Conservation (phyloP, 1,139 yeast species). For the Yamadazyma conglobata region DNA sequence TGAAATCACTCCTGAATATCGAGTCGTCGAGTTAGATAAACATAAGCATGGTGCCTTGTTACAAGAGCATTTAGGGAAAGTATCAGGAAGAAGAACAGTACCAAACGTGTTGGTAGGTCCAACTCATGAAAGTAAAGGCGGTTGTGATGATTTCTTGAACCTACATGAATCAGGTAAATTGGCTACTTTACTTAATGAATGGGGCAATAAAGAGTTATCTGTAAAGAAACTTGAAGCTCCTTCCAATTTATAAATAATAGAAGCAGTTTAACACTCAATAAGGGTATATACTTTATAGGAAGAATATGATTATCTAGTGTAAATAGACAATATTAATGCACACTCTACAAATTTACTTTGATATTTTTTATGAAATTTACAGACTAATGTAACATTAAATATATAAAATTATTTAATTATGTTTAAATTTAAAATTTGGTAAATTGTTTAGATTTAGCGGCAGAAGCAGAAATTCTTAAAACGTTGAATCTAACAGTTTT, state of each 20-base stretch:
- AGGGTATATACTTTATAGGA: not conserved
- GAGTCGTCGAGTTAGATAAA: slow-evolving; percentile 76
- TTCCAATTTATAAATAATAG: slow-evolving; percentile 31
- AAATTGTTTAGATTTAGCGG: slow-evolving; percentile 92
- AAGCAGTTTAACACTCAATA: slow-evolving; percentile 1
- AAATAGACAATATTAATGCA: slow-evolving; percentile 4
- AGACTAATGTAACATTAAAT: slow-evolving; percentile 19
- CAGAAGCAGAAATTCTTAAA: slow-evolving; percentile 88
- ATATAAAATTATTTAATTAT: slow-evolving; percentile 9
- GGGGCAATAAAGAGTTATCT: slow-evolving; percentile 61
- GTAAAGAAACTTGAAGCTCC: slow-evolving; percentile 57
- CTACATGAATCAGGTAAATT: slow-evolving; percentile 58
- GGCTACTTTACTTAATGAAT: slow-evolving; percentile 44
- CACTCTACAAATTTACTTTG: not conserved
- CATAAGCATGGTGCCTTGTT: slow-evolving; percentile 64
- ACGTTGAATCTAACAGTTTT: slow-evolving; percentile 99
- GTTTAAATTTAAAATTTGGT: slow-evolving; percentile 73
- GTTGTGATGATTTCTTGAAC: slow-evolving; percentile 71
- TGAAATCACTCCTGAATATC: slow-evolving; percentile 67
- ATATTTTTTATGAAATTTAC: slow-evolving; percentile 1
- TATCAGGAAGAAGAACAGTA: slow-evolving; percentile 64
- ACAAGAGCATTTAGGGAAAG: slow-evolving; percentile 54
- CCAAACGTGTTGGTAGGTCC: slow-evolving; percentile 69
- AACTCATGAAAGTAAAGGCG: slow-evolving; percentile 56
- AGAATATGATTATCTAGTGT: not conserved